A percentile compares a stretch with the other conserved stretches of the same genome.
Evolutionary conservation across 2,329 filamentous ascomycete species (phyloP).

Genomic region (Colletotrichum viniferum): DNA sequence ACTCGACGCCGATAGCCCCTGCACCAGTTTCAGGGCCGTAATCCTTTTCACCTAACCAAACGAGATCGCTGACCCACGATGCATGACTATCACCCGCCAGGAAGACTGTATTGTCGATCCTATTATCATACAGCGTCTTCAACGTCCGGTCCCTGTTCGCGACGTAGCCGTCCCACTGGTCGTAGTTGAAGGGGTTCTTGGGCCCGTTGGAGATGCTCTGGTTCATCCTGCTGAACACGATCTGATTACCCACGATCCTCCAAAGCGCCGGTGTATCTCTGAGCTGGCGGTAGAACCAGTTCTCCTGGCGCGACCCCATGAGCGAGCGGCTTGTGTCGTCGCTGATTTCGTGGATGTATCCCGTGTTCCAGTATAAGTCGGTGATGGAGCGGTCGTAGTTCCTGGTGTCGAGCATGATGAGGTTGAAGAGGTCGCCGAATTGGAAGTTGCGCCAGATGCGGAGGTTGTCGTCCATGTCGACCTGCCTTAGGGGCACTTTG

Average conservation of each 20-base stretch:
- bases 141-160: constrained; percentile 75
- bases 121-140: constrained; percentile 67
- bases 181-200: constrained; percentile 53
- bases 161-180: constrained; percentile 63
- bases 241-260: constrained; percentile 74
- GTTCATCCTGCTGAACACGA: constrained; percentile 60
- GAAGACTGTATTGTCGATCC: constrained; percentile 75
- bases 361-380: constrained; percentile 60
- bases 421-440: constrained; percentile 68
- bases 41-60: constrained; percentile 57
- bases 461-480: constrained; percentile 72
- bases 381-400: constrained; percentile 62
- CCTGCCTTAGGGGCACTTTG: constrained; percentile 42
- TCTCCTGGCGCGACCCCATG: constrained; percentile 76
- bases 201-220: constrained; percentile 29
- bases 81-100: constrained; percentile 73
- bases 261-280: constrained; percentile 64
- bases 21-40: constrained; percentile 59
- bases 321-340: constrained; percentile 71
- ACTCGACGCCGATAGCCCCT: constrained; percentile 65
- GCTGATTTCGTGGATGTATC: constrained; percentile 64
- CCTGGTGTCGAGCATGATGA: constrained; percentile 72
- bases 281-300: constrained; percentile 72
- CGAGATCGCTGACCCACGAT: constrained; percentile 67
- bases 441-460: constrained; percentile 71